Conservation (phyloP, 495 filamentous ascomycete species). For the Neurospora sp. region DNA sequence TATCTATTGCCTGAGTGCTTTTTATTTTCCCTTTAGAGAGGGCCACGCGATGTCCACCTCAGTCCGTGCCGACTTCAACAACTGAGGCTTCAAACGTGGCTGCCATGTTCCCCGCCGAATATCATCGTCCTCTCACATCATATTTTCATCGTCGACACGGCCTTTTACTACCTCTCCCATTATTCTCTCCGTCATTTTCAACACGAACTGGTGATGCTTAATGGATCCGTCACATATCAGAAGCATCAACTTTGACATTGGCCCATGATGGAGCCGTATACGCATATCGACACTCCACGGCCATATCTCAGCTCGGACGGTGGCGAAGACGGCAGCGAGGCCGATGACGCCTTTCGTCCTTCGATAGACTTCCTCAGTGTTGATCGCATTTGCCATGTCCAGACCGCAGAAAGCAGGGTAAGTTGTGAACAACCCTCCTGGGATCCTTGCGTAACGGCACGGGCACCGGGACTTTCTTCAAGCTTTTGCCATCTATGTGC, state of each 20-base stretch:
- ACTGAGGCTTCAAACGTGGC: not conserved
- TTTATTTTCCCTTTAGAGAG: not conserved
- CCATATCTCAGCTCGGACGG: not conserved
- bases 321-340: not conserved
- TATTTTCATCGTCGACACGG: not conserved
- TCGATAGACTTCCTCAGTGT: constrained; percentile 1
- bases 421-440: constrained; percentile 1
- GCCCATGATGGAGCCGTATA: not conserved
- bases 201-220: not conserved
- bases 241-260: not conserved
- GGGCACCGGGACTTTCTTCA: not conserved
- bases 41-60: not conserved
- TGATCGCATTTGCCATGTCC: constrained; percentile 14
- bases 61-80: not conserved
- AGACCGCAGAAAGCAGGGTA: constrained; percentile 21
- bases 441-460: not conserved
- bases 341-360: not conserved
- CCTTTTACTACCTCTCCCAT: not conserved
- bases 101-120: not conserved
- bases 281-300: not conserved
- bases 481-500: not conserved
- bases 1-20: not conserved
- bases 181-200: not conserved
- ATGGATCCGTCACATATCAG: not conserved
- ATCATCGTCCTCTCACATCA: not conserved